Base-by-base conservation (phyloP, 139 green algal species). In the Micractinium sp. region DNA sequence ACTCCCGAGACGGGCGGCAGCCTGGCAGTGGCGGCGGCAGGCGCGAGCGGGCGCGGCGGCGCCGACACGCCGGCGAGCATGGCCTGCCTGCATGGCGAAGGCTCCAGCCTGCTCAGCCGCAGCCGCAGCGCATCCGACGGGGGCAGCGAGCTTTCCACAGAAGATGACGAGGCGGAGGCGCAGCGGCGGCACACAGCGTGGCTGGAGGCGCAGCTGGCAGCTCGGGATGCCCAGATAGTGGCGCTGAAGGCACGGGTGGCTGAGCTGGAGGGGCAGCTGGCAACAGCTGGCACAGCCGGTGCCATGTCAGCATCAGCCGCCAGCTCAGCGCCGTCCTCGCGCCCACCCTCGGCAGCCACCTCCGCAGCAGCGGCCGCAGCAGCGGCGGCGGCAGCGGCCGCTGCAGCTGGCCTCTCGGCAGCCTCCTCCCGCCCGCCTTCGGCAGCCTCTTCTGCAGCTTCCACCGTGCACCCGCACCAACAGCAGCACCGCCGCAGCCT, bases 181-280 rank as follows among this genome's bases (percentile, higher is more conserved):
- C 23, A 73, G 53, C 82, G 73, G 66, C n/a, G 74, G 19, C 82
- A 89, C 36, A 36, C 74, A 25, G 56, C 69, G 39, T 22, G 19
- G 41, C 41, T 74, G 27, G 29, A 78, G 20, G 35, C 14, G 29
- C 33, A 63, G 79, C 76, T 91, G 63, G 79, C 36, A 14, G 87
- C 74, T 0, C 35, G 77, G 56, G 60, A 85, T 0, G 80, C 20
- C 18, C 53, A 89, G 63, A 5, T 88, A 14, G 83, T 31, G 13
- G 77, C 74, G 20, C 85, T 91, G 56, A 85, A 81, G n/a, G 74
- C 36, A 9, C 47, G 60, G 33, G 74, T 92, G 1, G 83, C 83
- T 1, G 89, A 91, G 66, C 85, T 90, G 69, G 82, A 82, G 56
- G 33, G 7, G 35, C 41, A 90, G 73, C 83, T 91, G 61, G 73